These are phyloP conservation scores for Aspergillus sp. DNA, from an alignment of 2,329 filamentous ascomycete genomes.

Conservation along the genomic window DNA sequence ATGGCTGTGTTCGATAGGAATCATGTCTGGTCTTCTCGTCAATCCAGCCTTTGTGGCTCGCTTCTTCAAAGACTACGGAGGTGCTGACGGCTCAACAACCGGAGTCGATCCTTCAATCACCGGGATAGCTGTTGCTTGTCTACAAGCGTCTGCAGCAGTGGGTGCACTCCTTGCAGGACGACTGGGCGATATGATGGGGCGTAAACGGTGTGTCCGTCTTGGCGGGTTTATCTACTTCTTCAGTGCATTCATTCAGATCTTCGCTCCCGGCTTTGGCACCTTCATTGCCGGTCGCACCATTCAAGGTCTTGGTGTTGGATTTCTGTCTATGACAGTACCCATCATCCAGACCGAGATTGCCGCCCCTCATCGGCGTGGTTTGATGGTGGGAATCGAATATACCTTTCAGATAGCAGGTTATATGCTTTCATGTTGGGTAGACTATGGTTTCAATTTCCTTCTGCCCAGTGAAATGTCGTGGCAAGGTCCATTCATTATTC, in stretches of 20 bases:
- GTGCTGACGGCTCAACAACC: conserved; percentile 33
- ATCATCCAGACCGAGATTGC: too few relatives aligned
- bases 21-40: conserved; percentile 45
- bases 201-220: conserved; percentile 40
- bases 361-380: too few relatives aligned
- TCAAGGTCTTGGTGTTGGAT: conserved; percentile 37
- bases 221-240: conserved; percentile 42
- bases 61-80: conserved; percentile 43
- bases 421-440: conserved; percentile 44
- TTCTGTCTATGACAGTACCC: too few relatives aligned
- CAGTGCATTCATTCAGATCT: conserved; percentile 41
- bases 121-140: conserved; percentile 40
- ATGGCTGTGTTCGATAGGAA: conserved; percentile 26
- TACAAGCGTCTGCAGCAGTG: conserved; percentile 10
- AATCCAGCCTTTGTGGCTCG: conserved; percentile 44
- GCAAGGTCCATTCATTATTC: conserved; percentile 27
- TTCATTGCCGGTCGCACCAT: conserved; percentile 39
- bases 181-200: conserved; percentile 30
- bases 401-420: conserved; percentile 41
- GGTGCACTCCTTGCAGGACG: too few relatives aligned
- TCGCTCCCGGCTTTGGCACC: conserved; percentile 36
- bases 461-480: conserved; percentile 36
- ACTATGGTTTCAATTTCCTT: conserved; percentile 42
- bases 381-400: conserved; percentile 44
- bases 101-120: conserved; percentile 40